Conservation (phyloP, 2,329 filamentous ascomycete genomes). For the Taxawa tesnikishii region DNA sequence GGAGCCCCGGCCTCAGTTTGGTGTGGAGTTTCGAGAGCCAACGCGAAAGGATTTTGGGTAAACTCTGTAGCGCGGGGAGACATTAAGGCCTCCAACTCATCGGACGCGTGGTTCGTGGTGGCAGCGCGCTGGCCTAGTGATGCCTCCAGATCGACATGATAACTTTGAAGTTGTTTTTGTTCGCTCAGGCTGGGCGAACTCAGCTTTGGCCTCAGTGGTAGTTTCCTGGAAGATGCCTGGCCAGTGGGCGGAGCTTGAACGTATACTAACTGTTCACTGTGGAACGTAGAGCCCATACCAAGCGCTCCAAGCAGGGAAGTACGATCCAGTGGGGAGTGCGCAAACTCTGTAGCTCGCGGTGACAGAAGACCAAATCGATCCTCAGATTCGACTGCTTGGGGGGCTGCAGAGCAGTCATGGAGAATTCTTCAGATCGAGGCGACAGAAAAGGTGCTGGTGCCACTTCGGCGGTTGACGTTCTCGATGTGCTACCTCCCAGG, state of each 20-base stretch:
- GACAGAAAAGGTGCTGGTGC: constrained; percentile 16
- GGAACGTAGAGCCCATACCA: constrained; percentile 20
- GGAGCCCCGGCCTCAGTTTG: constrained; percentile 35
- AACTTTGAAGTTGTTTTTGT: constrained; percentile 17
- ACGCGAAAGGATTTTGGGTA: constrained; percentile 53
- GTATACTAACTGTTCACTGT: too few relatives aligned
- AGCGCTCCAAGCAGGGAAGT: constrained; percentile 20
- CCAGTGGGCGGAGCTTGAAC: constrained; percentile 1
- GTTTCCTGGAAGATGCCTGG: neutral
- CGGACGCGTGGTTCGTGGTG: constrained; percentile 2
- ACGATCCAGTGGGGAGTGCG: constrained; percentile 20
- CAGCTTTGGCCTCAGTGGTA: constrained; percentile 16
- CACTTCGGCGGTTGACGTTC: neutral
- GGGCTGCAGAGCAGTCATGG: constrained; percentile 20
- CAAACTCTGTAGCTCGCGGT: constrained; percentile 28
- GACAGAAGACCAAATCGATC: constrained; percentile 26
- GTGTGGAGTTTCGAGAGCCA: constrained; percentile 19
- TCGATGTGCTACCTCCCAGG: too few relatives aligned
- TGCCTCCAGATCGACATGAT: constrained; percentile 19
- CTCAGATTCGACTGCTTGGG: constrained; percentile 18
- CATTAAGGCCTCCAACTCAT: constrained; percentile 44
- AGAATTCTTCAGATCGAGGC: constrained; percentile 25
- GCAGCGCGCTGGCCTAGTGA: constrained; percentile 9
- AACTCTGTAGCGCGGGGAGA: constrained; percentile 63
- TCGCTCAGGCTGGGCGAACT: constrained; percentile 21